Percentiles rank a stretch among this genome's conserved stretches.
Conservation (phyloP, 108 stramenopile species). For the Seminavis robusta region DNA sequence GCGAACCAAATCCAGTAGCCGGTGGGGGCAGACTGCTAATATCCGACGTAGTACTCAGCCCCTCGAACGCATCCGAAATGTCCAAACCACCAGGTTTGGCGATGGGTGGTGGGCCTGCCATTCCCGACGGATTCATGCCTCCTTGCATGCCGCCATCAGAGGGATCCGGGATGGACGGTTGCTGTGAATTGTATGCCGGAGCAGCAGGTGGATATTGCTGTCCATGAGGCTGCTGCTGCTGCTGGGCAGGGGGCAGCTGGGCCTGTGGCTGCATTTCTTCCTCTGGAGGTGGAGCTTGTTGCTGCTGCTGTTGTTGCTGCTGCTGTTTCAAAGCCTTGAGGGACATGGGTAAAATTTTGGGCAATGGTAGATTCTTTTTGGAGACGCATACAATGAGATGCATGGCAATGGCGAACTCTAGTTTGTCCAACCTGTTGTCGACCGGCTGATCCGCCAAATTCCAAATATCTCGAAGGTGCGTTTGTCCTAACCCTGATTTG, state of each 20-base stretch:
- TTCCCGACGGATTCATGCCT: background rate
- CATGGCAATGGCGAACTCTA: slow-evolving; percentile 94
- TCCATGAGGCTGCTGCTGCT: slow-evolving; percentile 20
- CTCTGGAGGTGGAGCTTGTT: slow-evolving; percentile 3
- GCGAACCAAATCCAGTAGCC: slow-evolving; percentile 15
- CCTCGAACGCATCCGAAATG: slow-evolving; percentile 84
- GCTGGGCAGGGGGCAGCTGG: slow-evolving; percentile 7
- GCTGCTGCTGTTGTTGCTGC: slow-evolving; percentile 7
- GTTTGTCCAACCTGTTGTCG: slow-evolving; percentile 79
- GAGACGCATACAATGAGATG: slow-evolving; percentile 94
- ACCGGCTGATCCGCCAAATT: slow-evolving; percentile 86
- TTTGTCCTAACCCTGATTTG: slow-evolving; percentile 63
- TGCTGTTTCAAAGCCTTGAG: slow-evolving; percentile 52
- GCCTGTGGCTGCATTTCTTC: background rate
- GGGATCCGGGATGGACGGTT: slow-evolving; percentile 1
- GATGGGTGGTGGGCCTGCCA: slow-evolving; percentile 25
- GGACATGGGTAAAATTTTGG: slow-evolving; percentile 54
- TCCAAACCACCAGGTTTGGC: slow-evolving; percentile 39
- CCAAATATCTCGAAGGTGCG: slow-evolving; percentile 69
- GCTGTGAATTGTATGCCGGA: slow-evolving; percentile 6
- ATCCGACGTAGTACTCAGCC: slow-evolving; percentile 20
- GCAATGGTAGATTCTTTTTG: slow-evolving; percentile 74
- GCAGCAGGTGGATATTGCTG: slow-evolving; percentile 11
- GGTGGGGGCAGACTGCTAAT: slow-evolving; percentile 17
- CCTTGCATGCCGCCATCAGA: background rate